Evolutionary conservation across 352 stramenopile species (phyloP), one percentile per base, ranked within the genome.

Genomic region (Globisporangium camurandrum): DNA sequence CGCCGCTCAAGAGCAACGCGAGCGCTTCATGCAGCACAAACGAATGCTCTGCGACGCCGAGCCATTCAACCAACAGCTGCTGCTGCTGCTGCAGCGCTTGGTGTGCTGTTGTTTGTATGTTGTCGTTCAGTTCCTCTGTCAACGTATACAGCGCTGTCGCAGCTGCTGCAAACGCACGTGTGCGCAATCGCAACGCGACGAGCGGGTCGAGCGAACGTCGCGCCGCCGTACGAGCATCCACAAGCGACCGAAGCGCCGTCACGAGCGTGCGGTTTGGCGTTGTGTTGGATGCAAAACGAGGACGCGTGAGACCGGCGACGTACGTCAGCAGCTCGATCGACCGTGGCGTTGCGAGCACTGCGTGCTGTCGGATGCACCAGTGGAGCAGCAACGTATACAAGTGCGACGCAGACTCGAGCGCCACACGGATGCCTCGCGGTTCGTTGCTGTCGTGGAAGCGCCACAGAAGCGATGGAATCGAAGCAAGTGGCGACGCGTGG

Each of bases 381-480:
- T 61, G 55, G n/a, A 75, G 37, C 28, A 75, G 59, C 22, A 57
- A 50, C 9, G 64, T 46, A 23, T 80, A 80, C 17, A 80, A 43
- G 24, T 80, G 55, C 22, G 66, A 72, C 54, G 71, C 52, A 28
- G 46, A 56, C 34, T 56, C 61, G 37, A 64, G 67, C 28, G 46
- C 31, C 23, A 27, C 17, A 17, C 41, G 43, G 20, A 39, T 37
- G 11, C 31, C 46, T 22, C 46, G 40, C 14, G 45, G 34, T 51
- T 51, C 42, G 54, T 7, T 45, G 24, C 36, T 34, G 24, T 57
- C 55, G 36, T 20, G 63, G n/a, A 11, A 61, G 36, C 36, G 33
- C 28, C 38, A 64, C 31, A 61, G 17, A 16, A 64, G 42, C 2
- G 52, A 49, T 19, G 24, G 46, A 3, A 80, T 60, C 14, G 69